Percentiles rank a stretch among this genome's conserved stretches.
phyloP scores from a whole-genome alignment of 805 yeast genomes.

The Dipodascus geniculatus region DNA sequence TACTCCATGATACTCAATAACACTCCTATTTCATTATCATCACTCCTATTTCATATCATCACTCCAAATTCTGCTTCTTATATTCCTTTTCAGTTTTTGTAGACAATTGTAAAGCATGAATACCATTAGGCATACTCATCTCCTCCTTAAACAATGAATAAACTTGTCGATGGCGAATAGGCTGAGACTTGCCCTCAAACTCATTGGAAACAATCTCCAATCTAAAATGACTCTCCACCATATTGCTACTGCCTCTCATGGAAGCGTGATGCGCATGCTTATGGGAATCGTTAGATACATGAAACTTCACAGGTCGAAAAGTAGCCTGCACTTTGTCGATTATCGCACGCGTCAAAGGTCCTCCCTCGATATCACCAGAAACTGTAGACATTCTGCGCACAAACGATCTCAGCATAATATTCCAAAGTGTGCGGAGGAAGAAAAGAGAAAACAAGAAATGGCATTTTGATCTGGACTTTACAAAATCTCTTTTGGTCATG shows the following conservation, averaged over 20 bases:
- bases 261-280: conserved; percentile 85
- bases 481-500: too few species aligned
- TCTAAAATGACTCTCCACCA: conserved; percentile 71
- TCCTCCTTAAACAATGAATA: conserved; percentile 64
- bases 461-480: too few species aligned
- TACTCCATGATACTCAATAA: too few species aligned
- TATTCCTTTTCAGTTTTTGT: conserved; percentile 64
- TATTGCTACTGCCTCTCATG: conserved; percentile 58
- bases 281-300: conserved; percentile 68
- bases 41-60: too few species aligned
- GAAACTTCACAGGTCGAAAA: conserved; percentile 35
- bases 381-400: not conserved
- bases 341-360: conserved; percentile 31
- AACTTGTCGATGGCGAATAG: conserved; percentile 67
- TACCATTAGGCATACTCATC: conserved; percentile 45
- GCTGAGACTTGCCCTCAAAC: conserved; percentile 54
- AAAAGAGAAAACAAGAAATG: too few species aligned
- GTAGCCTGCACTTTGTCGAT: conserved; percentile 30
- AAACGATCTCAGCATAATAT: not conserved
- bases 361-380: not conserved
- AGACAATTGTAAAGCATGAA: conserved; percentile 81
- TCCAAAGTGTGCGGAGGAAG: too few species aligned
- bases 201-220: conserved; percentile 58
- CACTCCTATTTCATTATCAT: too few species aligned
- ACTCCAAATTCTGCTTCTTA: too few species aligned